Percentiles rank a stretch among this genome's conserved stretches.
phyloP scores from a whole-genome alignment of 306 rosid species.

The Phaseolus lunatus region DNA sequence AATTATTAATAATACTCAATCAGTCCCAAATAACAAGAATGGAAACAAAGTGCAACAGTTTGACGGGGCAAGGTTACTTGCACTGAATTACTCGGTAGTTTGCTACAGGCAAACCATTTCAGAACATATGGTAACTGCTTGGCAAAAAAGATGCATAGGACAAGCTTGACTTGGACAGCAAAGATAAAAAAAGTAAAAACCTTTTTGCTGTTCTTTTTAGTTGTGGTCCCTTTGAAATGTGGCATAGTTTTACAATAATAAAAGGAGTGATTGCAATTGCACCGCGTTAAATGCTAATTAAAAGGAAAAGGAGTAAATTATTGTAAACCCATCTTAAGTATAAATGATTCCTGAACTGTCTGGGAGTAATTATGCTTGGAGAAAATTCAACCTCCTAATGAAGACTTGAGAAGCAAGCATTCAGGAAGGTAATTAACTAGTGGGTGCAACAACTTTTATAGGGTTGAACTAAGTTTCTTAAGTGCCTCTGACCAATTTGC shows the following conservation, averaged over 20 bases:
- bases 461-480: conserved; percentile 73
- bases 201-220: conserved; percentile 13
- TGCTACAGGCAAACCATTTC: conserved; percentile 37
- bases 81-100: conserved; percentile 21
- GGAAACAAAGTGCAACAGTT: not conserved
- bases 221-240: conserved; percentile 34
- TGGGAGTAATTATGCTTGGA: conserved; percentile 39
- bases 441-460: conserved; percentile 90
- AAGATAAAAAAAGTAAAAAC: not conserved
- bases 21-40: conserved; percentile 34
- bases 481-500: conserved; percentile 45
- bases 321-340: not conserved
- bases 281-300: conserved; percentile 18
- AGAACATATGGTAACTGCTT: conserved; percentile 16
- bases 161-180: conserved; percentile 26
- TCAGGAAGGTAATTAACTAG: conserved; percentile 52
- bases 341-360: conserved; percentile 29
- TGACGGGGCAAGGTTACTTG: conserved; percentile 34
- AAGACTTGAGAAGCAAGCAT: conserved; percentile 78
- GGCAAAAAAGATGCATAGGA: not conserved
- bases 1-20: conserved; percentile 5
- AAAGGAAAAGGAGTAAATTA: conserved; percentile 16
- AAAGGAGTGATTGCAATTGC: conserved; percentile 3
- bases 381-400: conserved; percentile 51
- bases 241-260: conserved; percentile 18